Evolutionary conservation across 1,139 yeast species (phyloP).

Genomic region (Pichia sp.): DNA sequence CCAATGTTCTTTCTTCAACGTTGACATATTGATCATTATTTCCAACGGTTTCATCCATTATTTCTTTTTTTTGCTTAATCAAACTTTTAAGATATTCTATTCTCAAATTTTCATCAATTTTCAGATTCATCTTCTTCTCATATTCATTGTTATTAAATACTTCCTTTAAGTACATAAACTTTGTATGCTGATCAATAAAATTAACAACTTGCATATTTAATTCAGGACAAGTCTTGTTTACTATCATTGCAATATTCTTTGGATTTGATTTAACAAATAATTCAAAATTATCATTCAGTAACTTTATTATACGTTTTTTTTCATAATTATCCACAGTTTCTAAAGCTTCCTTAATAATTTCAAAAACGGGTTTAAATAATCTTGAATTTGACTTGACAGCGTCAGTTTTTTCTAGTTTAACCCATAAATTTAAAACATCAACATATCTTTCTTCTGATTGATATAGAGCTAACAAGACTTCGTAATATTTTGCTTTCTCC

Average conservation of each 20-base stretch:
- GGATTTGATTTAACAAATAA: constrained; percentile 34
- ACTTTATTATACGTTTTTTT: constrained; percentile 31
- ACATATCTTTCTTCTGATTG: constrained; percentile 46
- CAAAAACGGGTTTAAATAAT: constrained; percentile 22
- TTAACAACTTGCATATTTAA: constrained; percentile 36
- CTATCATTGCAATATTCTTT: constrained; percentile 33
- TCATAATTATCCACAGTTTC: constrained; percentile 32
- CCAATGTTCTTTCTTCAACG: not conserved
- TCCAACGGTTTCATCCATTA: no score
- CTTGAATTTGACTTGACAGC: not conserved
- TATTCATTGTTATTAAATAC: constrained; percentile 19
- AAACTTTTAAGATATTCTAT: constrained; percentile 32
- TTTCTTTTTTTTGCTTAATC: constrained; percentile 3
- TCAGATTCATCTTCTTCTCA: constrained; percentile 2
- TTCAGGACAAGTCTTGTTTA: constrained; percentile 35
- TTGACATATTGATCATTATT: not conserved
- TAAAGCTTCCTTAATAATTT: constrained; percentile 39
- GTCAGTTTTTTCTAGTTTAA: constrained; percentile 17
- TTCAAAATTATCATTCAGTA: constrained; percentile 36
- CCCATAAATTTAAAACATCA: constrained; percentile 43
- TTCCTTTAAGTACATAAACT: constrained; percentile 30
- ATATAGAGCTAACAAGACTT: constrained; percentile 55
- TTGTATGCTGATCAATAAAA: constrained; percentile 26
- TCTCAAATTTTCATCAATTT: constrained; percentile 21
- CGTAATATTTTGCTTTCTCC: constrained; percentile 46